These are phyloP conservation scores for Salix suchowensis DNA, from an alignment of 345 rosid species.

Conservation along the genomic window DNA sequence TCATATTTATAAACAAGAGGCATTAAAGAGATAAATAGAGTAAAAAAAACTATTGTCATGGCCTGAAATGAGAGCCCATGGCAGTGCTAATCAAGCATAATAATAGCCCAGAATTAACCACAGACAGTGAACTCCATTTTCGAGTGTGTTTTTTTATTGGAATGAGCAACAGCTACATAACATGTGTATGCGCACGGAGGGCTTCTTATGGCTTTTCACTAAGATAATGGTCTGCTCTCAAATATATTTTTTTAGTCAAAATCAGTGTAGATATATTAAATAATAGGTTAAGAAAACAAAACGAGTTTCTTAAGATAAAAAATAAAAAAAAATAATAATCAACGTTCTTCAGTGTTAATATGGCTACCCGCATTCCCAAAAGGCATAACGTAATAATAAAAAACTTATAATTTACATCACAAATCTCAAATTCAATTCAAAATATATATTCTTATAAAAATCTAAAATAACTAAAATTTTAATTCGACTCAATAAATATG, in stretches of 20 bases:
- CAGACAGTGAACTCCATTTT: background rate
- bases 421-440: too few species aligned
- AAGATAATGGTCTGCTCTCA: background rate
- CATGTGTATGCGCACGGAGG: background rate
- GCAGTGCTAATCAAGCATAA: background rate
- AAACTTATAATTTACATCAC: too few species aligned
- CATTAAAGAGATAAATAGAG: background rate
- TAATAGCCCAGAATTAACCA: background rate
- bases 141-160: background rate
- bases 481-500: rapidly evolving
- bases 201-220: background rate
- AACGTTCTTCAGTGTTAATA: too few species aligned
- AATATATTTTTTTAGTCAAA: background rate
- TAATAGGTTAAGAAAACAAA: background rate
- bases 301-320: background rate
- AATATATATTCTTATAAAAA: too few species aligned
- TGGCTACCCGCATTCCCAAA: too few species aligned
- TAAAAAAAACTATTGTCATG: background rate
- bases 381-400: too few species aligned
- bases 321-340: background rate
- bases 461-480: too few species aligned
- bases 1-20: background rate
- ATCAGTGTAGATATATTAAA: background rate
- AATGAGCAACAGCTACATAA: background rate
- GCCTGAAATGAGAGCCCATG: background rate